A percentile compares a stretch with the other conserved stretches of the same genome.
These are phyloP conservation scores for Anthoceros angustus DNA, from an alignment of 225 moss, liverwort and hornwort species.

Conservation along the genomic window DNA sequence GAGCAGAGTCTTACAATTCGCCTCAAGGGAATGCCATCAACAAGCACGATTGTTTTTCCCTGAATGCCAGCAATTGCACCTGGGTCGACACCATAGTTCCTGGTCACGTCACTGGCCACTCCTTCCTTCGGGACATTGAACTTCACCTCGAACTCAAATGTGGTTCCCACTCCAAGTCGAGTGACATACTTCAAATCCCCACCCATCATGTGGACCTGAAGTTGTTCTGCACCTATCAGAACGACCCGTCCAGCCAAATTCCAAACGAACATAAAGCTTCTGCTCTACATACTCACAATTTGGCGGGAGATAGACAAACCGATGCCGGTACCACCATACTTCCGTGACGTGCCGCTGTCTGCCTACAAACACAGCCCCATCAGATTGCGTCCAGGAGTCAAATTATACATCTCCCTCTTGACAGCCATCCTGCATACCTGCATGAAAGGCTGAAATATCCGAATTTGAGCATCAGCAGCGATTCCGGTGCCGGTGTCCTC, in stretches of 20 bases:
- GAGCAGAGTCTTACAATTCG: slow-evolving; percentile 6
- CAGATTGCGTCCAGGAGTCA: background rate
- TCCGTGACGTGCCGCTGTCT: slow-evolving; percentile 78
- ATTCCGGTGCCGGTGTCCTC: slow-evolving; percentile 56
- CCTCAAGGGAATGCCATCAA: slow-evolving; percentile 13
- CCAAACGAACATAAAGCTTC: background rate
- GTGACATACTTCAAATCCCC: slow-evolving; percentile 9
- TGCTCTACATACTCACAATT: background rate
- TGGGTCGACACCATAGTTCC: slow-evolving; percentile 2
- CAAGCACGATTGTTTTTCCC: slow-evolving; percentile 8
- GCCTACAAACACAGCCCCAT: slow-evolving; percentile 33
- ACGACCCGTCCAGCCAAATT: background rate
- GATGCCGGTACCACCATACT: slow-evolving; percentile 89
- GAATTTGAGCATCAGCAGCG: slow-evolving; percentile 45
- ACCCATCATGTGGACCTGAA: slow-evolving; percentile 14
- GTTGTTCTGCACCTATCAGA: slow-evolving; percentile 6
- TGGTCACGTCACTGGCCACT: background rate
- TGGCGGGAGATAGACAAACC: slow-evolving; percentile 63
- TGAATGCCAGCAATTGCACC: background rate
- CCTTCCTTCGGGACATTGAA: slow-evolving; percentile 9
- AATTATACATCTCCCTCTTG: background rate
- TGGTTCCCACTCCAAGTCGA: slow-evolving; percentile 12
- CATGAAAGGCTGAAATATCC: slow-evolving; percentile 67
- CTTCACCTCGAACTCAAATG: slow-evolving; percentile 9
- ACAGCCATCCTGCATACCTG: background rate